phyloP scores from a whole-genome alignment of 441 rosid genomes.

The Gossypium gossypioides region DNA sequence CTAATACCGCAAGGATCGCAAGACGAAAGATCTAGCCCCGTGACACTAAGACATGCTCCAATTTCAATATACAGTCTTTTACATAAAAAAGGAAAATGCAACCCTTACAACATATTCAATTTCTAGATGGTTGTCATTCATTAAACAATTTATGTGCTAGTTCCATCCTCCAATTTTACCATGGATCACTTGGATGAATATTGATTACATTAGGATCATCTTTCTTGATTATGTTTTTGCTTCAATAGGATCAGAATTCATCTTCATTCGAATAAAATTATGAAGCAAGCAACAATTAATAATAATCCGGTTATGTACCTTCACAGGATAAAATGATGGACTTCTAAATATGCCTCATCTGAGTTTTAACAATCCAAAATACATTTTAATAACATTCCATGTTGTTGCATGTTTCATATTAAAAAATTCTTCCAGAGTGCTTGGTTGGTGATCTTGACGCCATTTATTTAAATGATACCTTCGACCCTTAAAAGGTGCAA shows the following conservation, averaged over 20 bases:
- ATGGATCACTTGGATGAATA: neutral
- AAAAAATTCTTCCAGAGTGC: neutral
- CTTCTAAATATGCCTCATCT: neutral
- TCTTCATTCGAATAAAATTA: neutral
- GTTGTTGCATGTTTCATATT: neutral
- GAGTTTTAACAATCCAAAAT: neutral
- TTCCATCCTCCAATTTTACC: neutral
- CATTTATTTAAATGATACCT: too few relatives aligned
- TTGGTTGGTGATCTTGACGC: too few relatives aligned
- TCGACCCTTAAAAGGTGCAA: too few relatives aligned
- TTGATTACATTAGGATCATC: neutral
- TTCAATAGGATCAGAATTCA: neutral
- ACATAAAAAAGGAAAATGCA: too few relatives aligned
- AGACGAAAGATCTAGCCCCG: too few relatives aligned
- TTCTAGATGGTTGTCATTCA: neutral
- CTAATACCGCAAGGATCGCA: too few relatives aligned
- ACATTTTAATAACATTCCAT: neutral
- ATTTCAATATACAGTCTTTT: too few relatives aligned
- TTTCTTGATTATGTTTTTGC: neutral
- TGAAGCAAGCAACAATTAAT: neutral
- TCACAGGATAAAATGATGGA: neutral
- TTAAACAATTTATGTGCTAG: neutral
- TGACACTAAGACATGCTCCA: too few relatives aligned
- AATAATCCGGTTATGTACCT: neutral
- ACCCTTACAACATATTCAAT: neutral